phyloP scores from a whole-genome alignment of 1,284 basidiomycete genomes.

The Cerioporus squamosus region DNA sequence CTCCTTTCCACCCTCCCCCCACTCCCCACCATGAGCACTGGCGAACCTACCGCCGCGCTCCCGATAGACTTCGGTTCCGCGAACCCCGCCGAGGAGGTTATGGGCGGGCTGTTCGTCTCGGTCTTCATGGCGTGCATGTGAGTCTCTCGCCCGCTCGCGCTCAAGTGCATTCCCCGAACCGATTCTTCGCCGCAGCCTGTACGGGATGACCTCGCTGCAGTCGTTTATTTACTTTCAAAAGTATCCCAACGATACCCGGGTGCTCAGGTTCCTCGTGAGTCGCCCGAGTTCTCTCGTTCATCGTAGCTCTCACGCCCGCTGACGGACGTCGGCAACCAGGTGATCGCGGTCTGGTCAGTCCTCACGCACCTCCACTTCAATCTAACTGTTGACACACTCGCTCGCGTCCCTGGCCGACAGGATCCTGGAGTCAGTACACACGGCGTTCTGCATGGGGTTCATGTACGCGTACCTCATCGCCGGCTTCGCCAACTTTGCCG shows the following conservation, averaged over 20 bases:
- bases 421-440: slow-evolving; percentile 23
- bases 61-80: background rate
- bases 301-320: background rate
- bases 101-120: background rate
- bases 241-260: background rate
- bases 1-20: no score
- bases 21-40: no score
- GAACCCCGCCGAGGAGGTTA: background rate
- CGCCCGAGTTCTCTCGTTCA: background rate
- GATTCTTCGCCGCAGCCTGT: background rate
- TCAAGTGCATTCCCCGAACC: background rate
- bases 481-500: slow-evolving; percentile 13
- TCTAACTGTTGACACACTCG: background rate
- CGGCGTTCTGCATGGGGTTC: slow-evolving; percentile 25
- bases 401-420: background rate
- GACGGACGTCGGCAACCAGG: background rate
- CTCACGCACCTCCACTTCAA: background rate
- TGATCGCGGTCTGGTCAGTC: background rate
- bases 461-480: slow-evolving; percentile 24
- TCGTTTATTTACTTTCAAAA: slow-evolving; percentile 3
- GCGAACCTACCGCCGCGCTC: no score
- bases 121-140: slow-evolving; percentile 1
- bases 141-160: background rate
- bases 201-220: slow-evolving; percentile 3
- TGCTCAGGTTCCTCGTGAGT: slow-evolving; percentile 1